Conservation (phyloP, 2,329 filamentous ascomycete genomes). For the Massarina eburnea region DNA sequence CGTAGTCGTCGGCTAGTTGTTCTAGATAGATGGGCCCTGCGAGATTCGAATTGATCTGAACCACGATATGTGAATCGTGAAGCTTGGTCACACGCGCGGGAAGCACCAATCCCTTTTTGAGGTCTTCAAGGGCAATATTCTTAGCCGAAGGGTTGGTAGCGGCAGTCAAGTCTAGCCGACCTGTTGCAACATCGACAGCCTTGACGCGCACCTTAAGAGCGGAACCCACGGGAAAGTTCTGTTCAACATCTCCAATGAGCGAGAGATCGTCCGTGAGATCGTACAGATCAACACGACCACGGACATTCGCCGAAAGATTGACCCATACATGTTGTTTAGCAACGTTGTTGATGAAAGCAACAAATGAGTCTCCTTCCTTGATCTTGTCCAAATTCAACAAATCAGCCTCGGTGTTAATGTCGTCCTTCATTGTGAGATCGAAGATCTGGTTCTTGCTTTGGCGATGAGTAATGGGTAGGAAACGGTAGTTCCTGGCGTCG, state of each 20-base stretch:
- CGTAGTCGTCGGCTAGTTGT: conserved; percentile 85
- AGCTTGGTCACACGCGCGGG: conserved; percentile 83
- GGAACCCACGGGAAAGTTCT: conserved; percentile 87
- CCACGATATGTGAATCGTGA: conserved; percentile 78
- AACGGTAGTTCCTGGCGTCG: conserved; percentile 85
- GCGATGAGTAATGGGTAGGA: conserved; percentile 87
- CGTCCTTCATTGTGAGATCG: conserved; percentile 75
- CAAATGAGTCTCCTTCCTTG: conserved; percentile 67
- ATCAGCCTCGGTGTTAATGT: conserved; percentile 57
- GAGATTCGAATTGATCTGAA: conserved; percentile 80
- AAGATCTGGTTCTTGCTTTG: conserved; percentile 76
- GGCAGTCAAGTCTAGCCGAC: conserved; percentile 81
- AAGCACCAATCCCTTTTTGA: conserved; percentile 79
- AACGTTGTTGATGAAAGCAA: conserved; percentile 92
- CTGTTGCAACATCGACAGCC: conserved; percentile 69
- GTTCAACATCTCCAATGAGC: conserved; percentile 70
- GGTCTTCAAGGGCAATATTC: conserved; percentile 66
- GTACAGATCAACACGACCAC: conserved; percentile 78
- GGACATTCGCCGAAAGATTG: conserved; percentile 83
- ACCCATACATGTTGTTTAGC: conserved; percentile 82
- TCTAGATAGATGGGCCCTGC: conserved; percentile 79
- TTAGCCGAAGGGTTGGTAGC: conserved; percentile 60
- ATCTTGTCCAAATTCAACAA: conserved; percentile 73
- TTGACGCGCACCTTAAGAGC: conserved; percentile 80
- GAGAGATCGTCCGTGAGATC: conserved; percentile 88